Conservation (phyloP, 2,329 filamentous ascomycete species). For the Phialophora macrospora region DNA sequence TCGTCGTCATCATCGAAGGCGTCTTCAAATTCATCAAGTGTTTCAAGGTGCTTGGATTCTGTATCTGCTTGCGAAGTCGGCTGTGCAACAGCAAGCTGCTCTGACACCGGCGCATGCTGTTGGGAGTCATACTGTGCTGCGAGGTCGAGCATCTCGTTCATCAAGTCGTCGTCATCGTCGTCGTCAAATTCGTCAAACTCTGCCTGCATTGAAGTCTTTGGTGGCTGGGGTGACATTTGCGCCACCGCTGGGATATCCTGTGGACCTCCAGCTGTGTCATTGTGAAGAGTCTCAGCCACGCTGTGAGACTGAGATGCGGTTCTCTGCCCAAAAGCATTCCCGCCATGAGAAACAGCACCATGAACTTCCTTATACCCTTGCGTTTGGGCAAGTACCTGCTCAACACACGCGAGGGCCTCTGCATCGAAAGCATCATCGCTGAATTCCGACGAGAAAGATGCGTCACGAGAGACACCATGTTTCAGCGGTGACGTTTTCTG, state of each 20-base stretch:
- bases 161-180: constrained; percentile 42
- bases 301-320: not conserved
- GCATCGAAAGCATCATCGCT: constrained; percentile 55
- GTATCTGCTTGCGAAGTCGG: constrained; percentile 4
- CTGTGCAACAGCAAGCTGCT: constrained; percentile 1
- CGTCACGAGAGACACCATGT: constrained; percentile 3
- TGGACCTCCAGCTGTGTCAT: not conserved
- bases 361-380: constrained; percentile 12
- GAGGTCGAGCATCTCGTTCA: constrained; percentile 41
- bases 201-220: not conserved
- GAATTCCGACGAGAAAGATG: constrained; percentile 46
- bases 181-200: constrained; percentile 41
- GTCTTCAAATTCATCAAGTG: constrained; percentile 50
- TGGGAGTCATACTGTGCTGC: constrained; percentile 37
- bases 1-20: constrained; percentile 74
- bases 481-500: not conserved
- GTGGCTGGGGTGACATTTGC: not conserved
- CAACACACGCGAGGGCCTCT: constrained; percentile 50
- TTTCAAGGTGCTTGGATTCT: constrained; percentile 26
- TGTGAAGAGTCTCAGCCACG: not conserved
- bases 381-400: constrained; percentile 35
- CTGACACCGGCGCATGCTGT: constrained; percentile 5
- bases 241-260: not conserved
- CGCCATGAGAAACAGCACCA: not conserved
- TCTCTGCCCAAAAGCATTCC: not conserved